Base-by-base conservation (phyloP, 78 protist genomes). In the Diacronema lutheri region DNA sequence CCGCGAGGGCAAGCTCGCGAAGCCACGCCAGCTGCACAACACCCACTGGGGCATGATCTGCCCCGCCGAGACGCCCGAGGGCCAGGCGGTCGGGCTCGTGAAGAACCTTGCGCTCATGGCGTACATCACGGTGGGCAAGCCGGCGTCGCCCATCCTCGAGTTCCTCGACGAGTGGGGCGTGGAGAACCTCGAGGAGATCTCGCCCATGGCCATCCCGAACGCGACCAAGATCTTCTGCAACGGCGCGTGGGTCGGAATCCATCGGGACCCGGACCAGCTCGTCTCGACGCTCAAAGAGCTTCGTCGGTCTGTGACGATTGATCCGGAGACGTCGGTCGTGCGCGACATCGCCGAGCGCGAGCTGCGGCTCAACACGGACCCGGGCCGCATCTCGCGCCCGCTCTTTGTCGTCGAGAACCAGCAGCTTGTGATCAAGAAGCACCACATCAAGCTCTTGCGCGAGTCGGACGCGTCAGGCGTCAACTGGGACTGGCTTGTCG, bases 1-100 rank as follows among this genome's bases (percentile, higher is more conserved):
- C 10, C 72, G 97, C 56, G 96, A 91, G 73, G 93, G 92, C 66
- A 98, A 98, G 88, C 80, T 94, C 0, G 97, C 98, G 56, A 93
- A 95, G 85, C 97, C 99, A 37, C 96, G 96, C 20, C 94, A 92
- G 91, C 97, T 99, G 71, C 99, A 99, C 93, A 96, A 96, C 92
- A 97, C 99, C 29, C 99, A 97, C 77, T 99, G 99, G 99, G 99
- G 99, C 83, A 91, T 95, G 86, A 84, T 97, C 21, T 99, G 99
- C 94, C 99, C 99, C 20, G 98, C 98, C 10, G 99, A 98, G 92
- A 87, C 73, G 46, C 98, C 98, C 26, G 97, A 95, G 80, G 99
- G 98, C 35, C 97, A 95, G 61, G 92, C 94, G 37, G 89, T 69
- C 94, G 92, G 93, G 81, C 93, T 31, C 74, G 99, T 98, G 64